These are phyloP conservation scores for Babesia sp. DNA, from an alignment of 169 alveolate genomes.

Conservation along the genomic window DNA sequence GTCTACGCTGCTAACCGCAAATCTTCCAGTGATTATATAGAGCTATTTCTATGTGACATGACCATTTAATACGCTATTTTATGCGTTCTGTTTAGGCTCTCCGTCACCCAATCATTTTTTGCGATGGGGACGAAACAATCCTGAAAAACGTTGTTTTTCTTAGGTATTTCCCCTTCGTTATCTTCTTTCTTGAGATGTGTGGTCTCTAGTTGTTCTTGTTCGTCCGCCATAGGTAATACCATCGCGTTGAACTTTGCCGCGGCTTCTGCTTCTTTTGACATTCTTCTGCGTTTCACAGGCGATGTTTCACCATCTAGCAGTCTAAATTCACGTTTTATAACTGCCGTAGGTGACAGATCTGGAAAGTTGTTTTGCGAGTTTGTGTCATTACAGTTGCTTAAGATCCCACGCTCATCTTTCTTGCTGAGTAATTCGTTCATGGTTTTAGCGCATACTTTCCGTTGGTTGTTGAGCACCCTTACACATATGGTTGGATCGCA, in stretches of 20 bases:
- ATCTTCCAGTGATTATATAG: neutral
- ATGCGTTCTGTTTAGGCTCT: constrained; percentile 36
- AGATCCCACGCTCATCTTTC: neutral
- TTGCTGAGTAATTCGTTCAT: neutral
- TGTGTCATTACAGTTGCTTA: neutral
- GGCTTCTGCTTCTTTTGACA: neutral
- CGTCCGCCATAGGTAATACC: neutral
- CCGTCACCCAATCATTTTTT: constrained; percentile 56
- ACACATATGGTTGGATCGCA: constrained; percentile 1
- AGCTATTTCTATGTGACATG: neutral
- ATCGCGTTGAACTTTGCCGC: neutral
- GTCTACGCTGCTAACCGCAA: neutral
- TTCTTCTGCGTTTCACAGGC: neutral
- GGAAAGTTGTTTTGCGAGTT: neutral
- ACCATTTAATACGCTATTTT: constrained; percentile 32
- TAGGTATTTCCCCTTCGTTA: constrained; percentile 14
- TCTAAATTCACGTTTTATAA: constrained; percentile 11
- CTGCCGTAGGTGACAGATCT: neutral
- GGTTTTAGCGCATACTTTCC: neutral
- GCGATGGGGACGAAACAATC: constrained; percentile 53
- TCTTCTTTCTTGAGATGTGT: neutral
- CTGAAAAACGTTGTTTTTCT: constrained; percentile 37
- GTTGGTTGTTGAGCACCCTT: constrained; percentile 18
- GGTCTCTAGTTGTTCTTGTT: neutral
- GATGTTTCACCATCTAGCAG: neutral